phyloP scores from a whole-genome alignment of 192 early-diverging fungal genomes.

The Umbelopsis sp. region DNA sequence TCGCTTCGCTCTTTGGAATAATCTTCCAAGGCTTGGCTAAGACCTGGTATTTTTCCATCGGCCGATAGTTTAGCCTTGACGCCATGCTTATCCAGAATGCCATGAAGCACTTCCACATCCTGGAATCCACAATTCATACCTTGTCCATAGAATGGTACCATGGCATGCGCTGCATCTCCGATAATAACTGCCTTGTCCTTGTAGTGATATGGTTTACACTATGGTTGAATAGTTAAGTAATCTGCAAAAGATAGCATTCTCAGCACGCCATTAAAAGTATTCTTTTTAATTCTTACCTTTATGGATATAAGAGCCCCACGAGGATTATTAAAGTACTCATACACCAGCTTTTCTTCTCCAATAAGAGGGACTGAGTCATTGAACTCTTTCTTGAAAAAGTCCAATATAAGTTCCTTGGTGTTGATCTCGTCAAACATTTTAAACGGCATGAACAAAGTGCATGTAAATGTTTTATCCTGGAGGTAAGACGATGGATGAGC shows the following conservation, averaged over 20 bases:
- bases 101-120: slow-evolving; percentile 74
- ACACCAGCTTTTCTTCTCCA: slow-evolving; percentile 66
- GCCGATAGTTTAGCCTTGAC: slow-evolving; percentile 27
- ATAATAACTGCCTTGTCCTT: slow-evolving; percentile 75
- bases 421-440: slow-evolving; percentile 74
- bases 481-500: not conserved
- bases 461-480: slow-evolving; percentile 91
- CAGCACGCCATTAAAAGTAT: not conserved
- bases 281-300: slow-evolving; percentile 60
- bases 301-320: slow-evolving; percentile 83
- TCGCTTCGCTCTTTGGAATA: slow-evolving; percentile 70
- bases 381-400: slow-evolving; percentile 78
- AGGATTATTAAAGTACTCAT: slow-evolving; percentile 83
- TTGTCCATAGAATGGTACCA: slow-evolving; percentile 98
- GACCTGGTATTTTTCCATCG: slow-evolving; percentile 21
- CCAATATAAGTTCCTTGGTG: slow-evolving; percentile 59
- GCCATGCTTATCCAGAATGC: slow-evolving; percentile 57
- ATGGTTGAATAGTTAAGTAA: not conserved
- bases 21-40: slow-evolving; percentile 67
- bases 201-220: slow-evolving; percentile 86
- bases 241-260: too few relatives aligned
- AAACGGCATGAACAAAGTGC: slow-evolving; percentile 96
- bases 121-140: slow-evolving; percentile 99
- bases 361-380: slow-evolving; percentile 78
- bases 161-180: slow-evolving; percentile 96